Conservation (phyloP, 345 rosid species). For the Rhodomyrtus tomentosa region DNA sequence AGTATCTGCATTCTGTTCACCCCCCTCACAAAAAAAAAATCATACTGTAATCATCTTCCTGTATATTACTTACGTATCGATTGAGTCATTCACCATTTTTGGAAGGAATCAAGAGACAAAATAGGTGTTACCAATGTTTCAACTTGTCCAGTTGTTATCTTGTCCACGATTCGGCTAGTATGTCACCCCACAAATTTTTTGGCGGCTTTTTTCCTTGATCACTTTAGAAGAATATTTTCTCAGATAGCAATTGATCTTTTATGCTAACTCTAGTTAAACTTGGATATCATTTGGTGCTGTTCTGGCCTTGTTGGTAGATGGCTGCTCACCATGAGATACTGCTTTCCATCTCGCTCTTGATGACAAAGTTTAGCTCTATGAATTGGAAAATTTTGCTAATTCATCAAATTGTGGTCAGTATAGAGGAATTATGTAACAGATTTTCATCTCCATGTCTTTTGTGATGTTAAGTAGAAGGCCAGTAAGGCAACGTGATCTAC, state of each 20-base stretch:
- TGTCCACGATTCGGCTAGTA: background rate
- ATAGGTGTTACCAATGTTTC: background rate
- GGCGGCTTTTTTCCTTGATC: background rate
- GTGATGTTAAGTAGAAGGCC: background rate
- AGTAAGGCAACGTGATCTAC: background rate
- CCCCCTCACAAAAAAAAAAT: too few species aligned
- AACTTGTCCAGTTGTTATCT: background rate
- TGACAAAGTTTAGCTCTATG: background rate
- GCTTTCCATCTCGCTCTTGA: background rate
- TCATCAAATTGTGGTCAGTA: background rate
- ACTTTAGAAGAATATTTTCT: background rate
- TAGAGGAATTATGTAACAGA: background rate
- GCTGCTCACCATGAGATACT: background rate
- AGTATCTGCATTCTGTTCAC: background rate
- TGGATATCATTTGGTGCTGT: background rate
- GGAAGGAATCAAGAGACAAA: too few species aligned
- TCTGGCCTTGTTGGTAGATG: background rate
- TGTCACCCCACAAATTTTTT: background rate
- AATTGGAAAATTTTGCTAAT: background rate
- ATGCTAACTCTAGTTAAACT: background rate
- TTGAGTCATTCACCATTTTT: too few species aligned
- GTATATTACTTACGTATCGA: too few species aligned
- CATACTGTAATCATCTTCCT: too few species aligned
- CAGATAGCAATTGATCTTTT: background rate
- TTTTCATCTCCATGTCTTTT: background rate